Evolutionary conservation across 2,329 filamentous ascomycete species (phyloP), one percentile per base, ranked within the genome.

Genomic region (Trichoderma semiorbis): DNA sequence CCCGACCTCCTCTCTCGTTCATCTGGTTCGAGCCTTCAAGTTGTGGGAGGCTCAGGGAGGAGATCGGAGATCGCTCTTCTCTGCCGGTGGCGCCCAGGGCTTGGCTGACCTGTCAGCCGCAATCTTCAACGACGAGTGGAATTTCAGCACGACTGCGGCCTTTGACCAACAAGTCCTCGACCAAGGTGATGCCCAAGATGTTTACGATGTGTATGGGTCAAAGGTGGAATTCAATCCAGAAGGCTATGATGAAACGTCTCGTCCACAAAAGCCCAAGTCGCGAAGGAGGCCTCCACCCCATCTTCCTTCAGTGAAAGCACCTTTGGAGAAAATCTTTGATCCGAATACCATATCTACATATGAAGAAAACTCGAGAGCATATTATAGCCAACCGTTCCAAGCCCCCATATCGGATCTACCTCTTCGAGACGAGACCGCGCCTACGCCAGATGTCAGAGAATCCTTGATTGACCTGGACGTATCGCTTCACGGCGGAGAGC

Each of bases 41-140:
- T 78, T 90, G 24, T 95, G 93, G 93, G 92, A 95, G 79, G 87
- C 90, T 8, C 87, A 89, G 75, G 93, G 93, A 28, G 92, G 92
- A 32, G 89, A 88, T 75, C 87, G 93, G 60, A 88, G 88, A 74
- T 91, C 90, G 18, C 82, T 92, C 1, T 92, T 92, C 74, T 85
- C 85, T 7, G 80, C 84, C 3, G 87, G 87, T 26, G 90, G 89
- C 72, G 89, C 89, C 2, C 87, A 89, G 74, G 86, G 83, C 1
- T 83, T 85, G 14, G 80, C 81, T 1, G 84, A 86, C 30, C 76
- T 85, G 21, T 79, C 80, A 1, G 82, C 84, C 3, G 83, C 83
- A 2, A 82, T 82, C 0, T 83, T 84, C 18, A 85, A 85, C 71
- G 89, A 91, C 74, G 89, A 91, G 74, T 91, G 89, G 89, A 91